Conservation (phyloP, 768 basidiomycete genomes). For the Russula ochroleuca region DNA sequence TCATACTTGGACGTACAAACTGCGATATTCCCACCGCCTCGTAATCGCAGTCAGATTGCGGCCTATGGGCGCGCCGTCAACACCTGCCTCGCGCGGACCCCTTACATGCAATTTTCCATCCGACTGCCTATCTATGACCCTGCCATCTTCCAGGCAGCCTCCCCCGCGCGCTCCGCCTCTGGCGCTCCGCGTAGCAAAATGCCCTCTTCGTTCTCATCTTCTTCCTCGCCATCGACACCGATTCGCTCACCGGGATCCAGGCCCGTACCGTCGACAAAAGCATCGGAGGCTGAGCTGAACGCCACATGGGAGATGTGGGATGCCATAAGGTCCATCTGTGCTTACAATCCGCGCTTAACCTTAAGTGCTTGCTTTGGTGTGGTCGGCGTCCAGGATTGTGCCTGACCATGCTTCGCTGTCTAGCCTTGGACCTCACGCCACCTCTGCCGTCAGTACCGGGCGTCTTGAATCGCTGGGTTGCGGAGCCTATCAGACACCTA, state of each 20-base stretch:
- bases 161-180: slow-evolving; percentile 25
- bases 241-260: slow-evolving; percentile 30
- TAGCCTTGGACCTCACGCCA: slow-evolving; percentile 89
- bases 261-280: slow-evolving; percentile 33
- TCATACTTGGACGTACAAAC: slow-evolving; percentile 85
- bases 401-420: slow-evolving; percentile 26
- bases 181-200: background rate
- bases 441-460: slow-evolving; percentile 76
- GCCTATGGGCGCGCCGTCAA: slow-evolving; percentile 92
- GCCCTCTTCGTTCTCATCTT: slow-evolving; percentile 17
- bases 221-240: slow-evolving; percentile 27
- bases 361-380: slow-evolving; percentile 48
- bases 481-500: slow-evolving; percentile 87
- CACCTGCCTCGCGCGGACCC: slow-evolving; percentile 62
- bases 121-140: slow-evolving; percentile 81
- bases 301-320: slow-evolving; percentile 99
- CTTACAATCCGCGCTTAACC: slow-evolving; percentile 70
- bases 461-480: slow-evolving; percentile 82
- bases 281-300: slow-evolving; percentile 56
- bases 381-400: slow-evolving; percentile 11
- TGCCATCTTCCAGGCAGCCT: slow-evolving; percentile 47
- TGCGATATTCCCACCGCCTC: slow-evolving; percentile 85
- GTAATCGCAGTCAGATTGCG: slow-evolving; percentile 74
- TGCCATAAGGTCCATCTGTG: slow-evolving; percentile 83
- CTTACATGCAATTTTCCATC: slow-evolving; percentile 76